Evolutionary conservation across 2,329 filamentous ascomycete species (phyloP), one percentile per base, ranked within the genome.

Genomic region (Ascochyta clinopodiicola): DNA sequence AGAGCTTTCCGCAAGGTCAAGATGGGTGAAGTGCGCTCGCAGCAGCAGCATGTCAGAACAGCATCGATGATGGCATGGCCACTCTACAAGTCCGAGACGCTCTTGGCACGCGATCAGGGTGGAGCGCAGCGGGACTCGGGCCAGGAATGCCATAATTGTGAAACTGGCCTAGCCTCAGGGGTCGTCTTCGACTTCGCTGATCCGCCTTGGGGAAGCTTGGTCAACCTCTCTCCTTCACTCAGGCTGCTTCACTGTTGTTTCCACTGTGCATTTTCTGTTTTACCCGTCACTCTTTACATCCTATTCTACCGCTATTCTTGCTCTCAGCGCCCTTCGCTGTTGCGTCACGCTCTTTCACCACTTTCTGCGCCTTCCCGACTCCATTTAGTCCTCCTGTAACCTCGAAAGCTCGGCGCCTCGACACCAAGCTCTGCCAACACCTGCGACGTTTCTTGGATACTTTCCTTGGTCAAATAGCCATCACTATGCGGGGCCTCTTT

Each of bases 401-500:
- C 40, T 46, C 49, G 43, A 51, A 46, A 49, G 60, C 61, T 68
- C 66, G 64, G 61, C 64, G 59, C 59, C 51, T 62, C 57, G 54
- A 62, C 57, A 48, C 55, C 60, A 67, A 68, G 62, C 59, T 58
- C 62, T 60, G 60, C 69, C 61, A 70, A 68, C 57, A 55, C 60
- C 51, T 50, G 50, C 56, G 39, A 59, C 57, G 46, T 58, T 62
- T 70, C 64, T 69, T 68, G 59, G 62, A 61, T 53, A 44, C 51
- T 63, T 62, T 69, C 66, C 58, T 51, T 37, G 56, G 44, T 44
- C 35, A 13, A 47, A 44, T 46, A 61, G 47, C 37, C 55, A 68
- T 69, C 76, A 81, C 62, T 60, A 88, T 88, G 86, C 86, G 72
- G 78, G 78, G 77, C 74, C 70, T 83, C 76, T 65, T 77, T 56